These are phyloP conservation scores for Allium cepa DNA, from an alignment of 106 monocot species.

Conservation along the genomic window DNA sequence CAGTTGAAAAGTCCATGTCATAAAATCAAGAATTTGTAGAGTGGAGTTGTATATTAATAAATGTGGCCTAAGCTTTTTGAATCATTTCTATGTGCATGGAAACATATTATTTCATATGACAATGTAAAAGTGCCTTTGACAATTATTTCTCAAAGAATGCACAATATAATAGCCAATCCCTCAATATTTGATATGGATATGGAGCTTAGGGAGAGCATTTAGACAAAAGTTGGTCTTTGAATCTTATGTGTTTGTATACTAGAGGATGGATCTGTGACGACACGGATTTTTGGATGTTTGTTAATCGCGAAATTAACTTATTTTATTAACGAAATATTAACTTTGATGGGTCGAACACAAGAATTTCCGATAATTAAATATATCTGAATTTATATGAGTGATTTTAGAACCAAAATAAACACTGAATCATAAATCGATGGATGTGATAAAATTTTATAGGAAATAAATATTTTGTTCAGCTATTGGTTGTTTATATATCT, in stretches of 20 bases:
- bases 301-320: too few relatives aligned
- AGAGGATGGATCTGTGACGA: conserved; percentile 95
- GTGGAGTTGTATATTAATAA: conserved; percentile 11
- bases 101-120: conserved; percentile 69
- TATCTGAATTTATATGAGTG: too few relatives aligned
- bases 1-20: conserved; percentile 5
- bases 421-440: too few relatives aligned
- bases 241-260: conserved; percentile 60
- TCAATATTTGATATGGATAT: conserved; percentile 81
- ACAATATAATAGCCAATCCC: conserved; percentile 32
- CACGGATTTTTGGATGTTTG: too few relatives aligned
- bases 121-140: conserved; percentile 62
- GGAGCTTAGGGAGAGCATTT: conserved; percentile 91
- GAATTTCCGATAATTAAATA: too few relatives aligned
- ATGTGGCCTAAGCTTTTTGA: conserved; percentile 53
- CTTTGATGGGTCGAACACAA: too few relatives aligned
- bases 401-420: too few relatives aligned
- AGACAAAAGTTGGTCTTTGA: conserved; percentile 84
- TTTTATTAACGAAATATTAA: too few relatives aligned
- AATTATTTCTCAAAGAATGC: conserved; percentile 50
- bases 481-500: too few relatives aligned
- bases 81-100: conserved; percentile 55
- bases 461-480: too few relatives aligned
- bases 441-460: too few relatives aligned
- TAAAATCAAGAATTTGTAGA: conserved; percentile 10